Evolutionary conservation across 257 asterid species (phyloP), one percentile per base, ranked within the genome.

Genomic region (Nicotiana benthamiana): DNA sequence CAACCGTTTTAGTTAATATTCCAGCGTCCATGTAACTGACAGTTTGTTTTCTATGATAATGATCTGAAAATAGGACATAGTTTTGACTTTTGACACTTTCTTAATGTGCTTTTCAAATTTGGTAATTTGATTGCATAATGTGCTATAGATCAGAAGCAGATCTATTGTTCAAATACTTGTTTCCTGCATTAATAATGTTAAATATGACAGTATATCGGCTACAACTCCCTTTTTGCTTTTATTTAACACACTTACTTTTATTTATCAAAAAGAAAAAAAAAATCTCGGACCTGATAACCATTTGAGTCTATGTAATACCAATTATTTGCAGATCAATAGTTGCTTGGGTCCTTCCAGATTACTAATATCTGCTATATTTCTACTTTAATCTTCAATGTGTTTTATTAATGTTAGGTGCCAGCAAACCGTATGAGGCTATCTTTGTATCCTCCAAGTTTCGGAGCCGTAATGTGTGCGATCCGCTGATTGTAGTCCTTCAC

Each of bases 361-460:
- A 28, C 3, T 28, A 28, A 28, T 28, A 15, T 72, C 40, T 72
- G 78, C 60, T 15, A 8, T 9, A 11, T 74, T 74, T 74, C 15
- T 48, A 74, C 61, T 48, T 6, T 74, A 15, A 74, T 43, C 59
- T 74, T 74, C 61, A 70, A 70, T 70, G 78, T 7, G 40, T 48
- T 74, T 48, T 28, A 51, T 79, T 48, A 5, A 27, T 79, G 40
- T 65, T 79, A 96, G 99, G 99, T 90, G 97, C 95, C 77, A 80
- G 86, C 83, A 92, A 91, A 79, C 97, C 98, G 12, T 85, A 87
- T 85, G 98, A 96, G 86, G 97, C 97, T 61, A 96, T 96, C 86
- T 87, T 87, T 77, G 97, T 96, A 79, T 96, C 97, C 30, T 92
- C 98, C 80, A 91, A 91, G 81, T 79, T 90, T 34, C 87, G 79